Conservation (phyloP, 2,329 filamentous ascomycete genomes). For the Microcyclospora tardicrescens region DNA sequence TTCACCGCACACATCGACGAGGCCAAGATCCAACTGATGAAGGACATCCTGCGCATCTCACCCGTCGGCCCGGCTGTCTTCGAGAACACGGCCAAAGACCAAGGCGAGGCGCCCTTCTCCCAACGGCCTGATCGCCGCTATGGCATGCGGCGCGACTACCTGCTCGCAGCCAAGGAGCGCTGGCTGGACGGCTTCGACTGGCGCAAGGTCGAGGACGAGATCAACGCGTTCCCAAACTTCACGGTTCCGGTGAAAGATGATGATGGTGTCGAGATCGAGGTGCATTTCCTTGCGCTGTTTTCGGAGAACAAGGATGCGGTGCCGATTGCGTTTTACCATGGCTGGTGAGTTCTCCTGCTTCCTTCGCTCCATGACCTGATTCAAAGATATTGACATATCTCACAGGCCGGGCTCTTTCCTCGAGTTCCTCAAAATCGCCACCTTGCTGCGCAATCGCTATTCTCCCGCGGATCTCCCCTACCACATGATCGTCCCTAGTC, state of each 20-base stretch:
- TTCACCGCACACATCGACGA: slow-evolving; percentile 34
- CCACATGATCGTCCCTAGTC: slow-evolving; percentile 41
- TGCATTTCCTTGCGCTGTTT: slow-evolving; percentile 45
- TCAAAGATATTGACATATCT: not conserved
- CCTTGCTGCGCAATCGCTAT: slow-evolving; percentile 28
- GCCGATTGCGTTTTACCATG: slow-evolving; percentile 24
- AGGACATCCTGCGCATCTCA: slow-evolving; percentile 34
- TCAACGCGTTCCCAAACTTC: slow-evolving; percentile 42
- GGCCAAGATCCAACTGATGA: slow-evolving; percentile 33
- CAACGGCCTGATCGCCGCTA: slow-evolving; percentile 19
- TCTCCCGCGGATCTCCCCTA: slow-evolving; percentile 39
- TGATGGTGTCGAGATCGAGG: slow-evolving; percentile 24
- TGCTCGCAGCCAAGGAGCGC: slow-evolving; percentile 25
- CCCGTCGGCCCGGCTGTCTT: slow-evolving; percentile 37
- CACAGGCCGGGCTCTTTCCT: slow-evolving; percentile 22
- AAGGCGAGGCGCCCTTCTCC: slow-evolving; percentile 2
- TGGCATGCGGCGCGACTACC: slow-evolving; percentile 37
- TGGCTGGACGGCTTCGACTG: slow-evolving; percentile 25
- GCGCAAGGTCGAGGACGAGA: slow-evolving; percentile 28
- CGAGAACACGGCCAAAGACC: slow-evolving; percentile 32
- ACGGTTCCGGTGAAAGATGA: slow-evolving; percentile 29
- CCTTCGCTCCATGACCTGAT: not conserved
- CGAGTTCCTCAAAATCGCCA: slow-evolving; percentile 21
- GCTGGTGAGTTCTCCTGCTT: slow-evolving; percentile 19
- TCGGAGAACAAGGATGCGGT: slow-evolving; percentile 32